Evolutionary conservation across 192 early-diverging fungal species (phyloP).

Genomic region (Mortierella alpina): DNA sequence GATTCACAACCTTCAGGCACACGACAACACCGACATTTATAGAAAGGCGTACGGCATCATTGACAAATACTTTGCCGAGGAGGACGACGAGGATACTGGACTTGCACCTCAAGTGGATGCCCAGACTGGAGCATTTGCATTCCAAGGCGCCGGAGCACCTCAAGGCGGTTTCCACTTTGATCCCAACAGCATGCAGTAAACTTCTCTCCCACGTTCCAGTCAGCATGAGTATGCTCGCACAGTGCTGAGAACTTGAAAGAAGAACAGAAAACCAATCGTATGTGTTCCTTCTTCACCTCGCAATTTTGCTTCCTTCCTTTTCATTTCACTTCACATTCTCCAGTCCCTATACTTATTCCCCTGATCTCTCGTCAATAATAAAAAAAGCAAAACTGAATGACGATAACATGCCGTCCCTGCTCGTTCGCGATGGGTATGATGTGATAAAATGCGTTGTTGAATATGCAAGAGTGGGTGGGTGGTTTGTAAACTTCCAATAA

Average conservation of each 20-base stretch:
- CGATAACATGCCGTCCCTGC: background rate
- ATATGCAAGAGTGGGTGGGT: background rate
- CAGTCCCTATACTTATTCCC: no score
- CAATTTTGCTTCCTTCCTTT: background rate
- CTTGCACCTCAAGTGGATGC: conserved; percentile 81
- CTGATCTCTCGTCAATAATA: no score
- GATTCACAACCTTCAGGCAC: conserved; percentile 93
- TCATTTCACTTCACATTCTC: conserved; percentile 1
- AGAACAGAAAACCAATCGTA: background rate
- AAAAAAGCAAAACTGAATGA: no score
- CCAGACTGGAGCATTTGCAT: conserved; percentile 82
- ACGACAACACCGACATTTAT: conserved; percentile 97
- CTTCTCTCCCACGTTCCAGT: no score
- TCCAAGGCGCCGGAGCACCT: conserved; percentile 75
- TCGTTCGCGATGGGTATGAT: background rate
- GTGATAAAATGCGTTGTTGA: background rate
- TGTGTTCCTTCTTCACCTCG: background rate
- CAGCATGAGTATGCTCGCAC: background rate
- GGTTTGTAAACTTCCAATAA: background rate
- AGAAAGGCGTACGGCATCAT: conserved; percentile 96
- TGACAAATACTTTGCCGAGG: conserved; percentile 94
- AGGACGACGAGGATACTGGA: conserved; percentile 81
- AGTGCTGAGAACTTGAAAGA: background rate
- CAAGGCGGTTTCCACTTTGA: conserved; percentile 89
- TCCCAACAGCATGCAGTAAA: conserved; percentile 39